Base-by-base conservation (phyloP, 2,329 filamentous ascomycete genomes). In the Ceratocystis alfenasii region DNA sequence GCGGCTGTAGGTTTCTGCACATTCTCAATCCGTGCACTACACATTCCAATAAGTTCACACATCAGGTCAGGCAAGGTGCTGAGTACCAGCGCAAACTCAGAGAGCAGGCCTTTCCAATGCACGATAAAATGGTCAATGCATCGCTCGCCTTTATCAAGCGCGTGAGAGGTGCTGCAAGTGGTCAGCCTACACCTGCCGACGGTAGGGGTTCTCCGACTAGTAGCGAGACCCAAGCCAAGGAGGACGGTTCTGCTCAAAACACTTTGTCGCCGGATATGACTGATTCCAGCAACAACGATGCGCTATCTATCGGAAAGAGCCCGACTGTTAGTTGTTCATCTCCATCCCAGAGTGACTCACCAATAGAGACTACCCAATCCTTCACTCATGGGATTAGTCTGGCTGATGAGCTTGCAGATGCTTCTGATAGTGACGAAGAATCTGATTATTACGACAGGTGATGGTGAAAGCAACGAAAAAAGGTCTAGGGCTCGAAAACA, bases 11-110 rank as follows among this genome's bases (percentile, higher is more conserved):
- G 36, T 46, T 62, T 30, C 55, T n/a, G 7, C 55, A 59, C 55
- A 10, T 36, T n/a, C 55, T 59, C 28, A 36, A 36, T 15, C 55
- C 28, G 7, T 59, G 55, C 28, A 33, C 17, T n/a, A n/a, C 30
- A 15, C 55, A 59, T 30, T 15, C 55, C 55, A 33, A 59, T 28
- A 33, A 20, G 28, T 59, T 59, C 8, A 3, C 12, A 7, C 28
- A 33, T 28, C 55, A 59, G 7, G 55, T 33, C 22, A 15, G 33
- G 15, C 55, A 59, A 36, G 55, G 28, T 17, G 55, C 30, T 8
- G 28, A 59, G 12, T 20, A 59, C 55, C 55, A 59, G 15, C 17
- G 55, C 55, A 59, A 59, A 8, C 55, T 59, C 15, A 28, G 55
- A n/a, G 28, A 17, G 5, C 15, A 33, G 55, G 6, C 30, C 20